These are phyloP conservation scores for Fusarium chlamydosporum DNA, from an alignment of 2,329 filamentous ascomycete genomes.

Conservation along the genomic window DNA sequence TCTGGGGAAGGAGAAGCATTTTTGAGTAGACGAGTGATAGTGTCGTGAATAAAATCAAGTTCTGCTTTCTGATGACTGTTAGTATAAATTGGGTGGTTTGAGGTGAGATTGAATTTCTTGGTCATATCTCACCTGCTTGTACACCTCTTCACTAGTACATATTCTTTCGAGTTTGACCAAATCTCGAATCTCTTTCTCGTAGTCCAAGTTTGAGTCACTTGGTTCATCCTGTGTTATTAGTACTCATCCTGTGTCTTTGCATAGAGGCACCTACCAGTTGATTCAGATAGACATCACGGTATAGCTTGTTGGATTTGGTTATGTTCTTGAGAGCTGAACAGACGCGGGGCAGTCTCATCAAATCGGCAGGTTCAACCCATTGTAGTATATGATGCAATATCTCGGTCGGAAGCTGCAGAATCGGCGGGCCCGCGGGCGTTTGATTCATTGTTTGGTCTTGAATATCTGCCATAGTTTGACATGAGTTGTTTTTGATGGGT, in stretches of 20 bases:
- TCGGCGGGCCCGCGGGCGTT: not conserved
- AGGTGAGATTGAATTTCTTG: not conserved
- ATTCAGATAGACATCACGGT: slow-evolving; percentile 72
- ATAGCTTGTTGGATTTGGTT: slow-evolving; percentile 69
- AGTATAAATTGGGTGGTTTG: not conserved
- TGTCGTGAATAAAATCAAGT: slow-evolving; percentile 63
- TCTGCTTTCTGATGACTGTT: slow-evolving; percentile 56
- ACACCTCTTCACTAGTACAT: slow-evolving; percentile 53
- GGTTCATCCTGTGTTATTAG: slow-evolving; percentile 53
- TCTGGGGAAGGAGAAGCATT: slow-evolving; percentile 57
- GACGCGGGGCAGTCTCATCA: slow-evolving; percentile 65
- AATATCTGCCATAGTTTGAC: not conserved
- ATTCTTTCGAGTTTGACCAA: slow-evolving; percentile 61
- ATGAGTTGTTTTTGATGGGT: slow-evolving; percentile 5
- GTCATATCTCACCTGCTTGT: slow-evolving; percentile 58
- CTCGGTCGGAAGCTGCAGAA: slow-evolving; percentile 63
- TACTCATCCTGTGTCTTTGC: not conserved
- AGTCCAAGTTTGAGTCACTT: slow-evolving; percentile 57
- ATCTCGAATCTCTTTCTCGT: slow-evolving; percentile 61
- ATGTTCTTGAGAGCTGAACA: slow-evolving; percentile 69
- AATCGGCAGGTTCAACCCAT: slow-evolving; percentile 69
- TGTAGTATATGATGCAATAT: slow-evolving; percentile 73
- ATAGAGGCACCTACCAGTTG: slow-evolving; percentile 62
- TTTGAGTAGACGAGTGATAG: slow-evolving; percentile 62
- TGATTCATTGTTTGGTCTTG: slow-evolving; percentile 23